Base-by-base conservation (phyloP, 371 early-diverging fungal genomes). In the Haplosporangium sp. region DNA sequence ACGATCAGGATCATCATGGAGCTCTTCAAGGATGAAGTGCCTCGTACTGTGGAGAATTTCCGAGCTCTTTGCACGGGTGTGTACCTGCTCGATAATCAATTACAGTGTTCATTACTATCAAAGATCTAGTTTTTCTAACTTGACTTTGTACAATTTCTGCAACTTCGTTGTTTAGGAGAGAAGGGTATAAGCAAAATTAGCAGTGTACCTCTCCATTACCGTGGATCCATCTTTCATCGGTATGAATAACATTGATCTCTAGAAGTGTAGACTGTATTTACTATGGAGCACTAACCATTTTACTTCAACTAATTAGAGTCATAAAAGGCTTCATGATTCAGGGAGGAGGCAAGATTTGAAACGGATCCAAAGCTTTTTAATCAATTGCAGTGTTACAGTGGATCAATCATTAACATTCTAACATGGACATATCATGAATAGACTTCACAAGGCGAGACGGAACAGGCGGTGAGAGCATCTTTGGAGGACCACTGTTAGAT, bases 1-100 rank as follows among this genome's bases (percentile, higher is more conserved):
- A 44, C 35, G 4, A 47, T 34, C 50, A 90, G 96, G 69, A 92
- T 99, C 53, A 89, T 94, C 58, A 94, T 99, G 88, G 97, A 98
- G 82, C 90, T 99, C 20, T 94, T 94, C 86, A 85, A 89, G 19
- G 97, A 99, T 85, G 93, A 95, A 50, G 95, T 94, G 1, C 99
- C 99, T n/a, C 90, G 88, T 65, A 99, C 99, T 4, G 97, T 94
- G 11, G 99, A 99, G 75, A 99, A 99, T 89, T 99, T 99, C 85
- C 91, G 98, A 20, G 88, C 87, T 8, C 85, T 95, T 27, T 94
- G 94, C 84, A 92, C 90, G 63, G 94, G 90, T 87, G 83, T 10
- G 40, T 59, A 15, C 1, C 50, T 6, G 1, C n/a, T 27, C 27
- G 27, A 17, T 7, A 15, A 3, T 10, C 11, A 59, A 10, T 13